Percentiles rank a stretch among this genome's conserved stretches.
These are phyloP conservation scores for Globisporangium orthogonon DNA, from an alignment of 352 stramenopile species.

Conservation along the genomic window DNA sequence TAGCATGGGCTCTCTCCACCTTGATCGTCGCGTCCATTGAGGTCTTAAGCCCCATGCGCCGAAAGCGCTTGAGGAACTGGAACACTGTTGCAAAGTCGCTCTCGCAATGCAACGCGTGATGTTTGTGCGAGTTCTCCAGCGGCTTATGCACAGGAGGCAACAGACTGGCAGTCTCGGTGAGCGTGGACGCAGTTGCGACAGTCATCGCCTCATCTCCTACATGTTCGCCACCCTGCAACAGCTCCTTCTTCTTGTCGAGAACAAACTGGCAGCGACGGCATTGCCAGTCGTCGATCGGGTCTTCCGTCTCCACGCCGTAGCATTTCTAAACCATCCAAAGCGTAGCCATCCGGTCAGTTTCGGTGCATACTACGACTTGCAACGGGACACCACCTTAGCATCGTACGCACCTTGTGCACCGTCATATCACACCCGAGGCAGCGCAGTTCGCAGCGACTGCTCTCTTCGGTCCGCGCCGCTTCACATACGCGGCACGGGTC, in stretches of 20 bases:
- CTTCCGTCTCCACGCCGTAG: constrained; percentile 41
- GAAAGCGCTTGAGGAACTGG: constrained; percentile 64
- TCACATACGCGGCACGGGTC: constrained; percentile 65
- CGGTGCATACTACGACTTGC: background rate
- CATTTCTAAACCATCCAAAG: constrained; percentile 24
- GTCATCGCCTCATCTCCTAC: background rate
- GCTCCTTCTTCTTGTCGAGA: constrained; percentile 26
- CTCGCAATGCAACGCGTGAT: constrained; percentile 31
- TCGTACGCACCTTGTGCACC: constrained; percentile 40
- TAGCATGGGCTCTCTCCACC: background rate
- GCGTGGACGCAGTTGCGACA: background rate
- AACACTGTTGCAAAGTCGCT: constrained; percentile 55
- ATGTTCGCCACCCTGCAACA: background rate
- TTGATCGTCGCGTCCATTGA: constrained; percentile 30
- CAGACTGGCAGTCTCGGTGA: constrained; percentile 1
- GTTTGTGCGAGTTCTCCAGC: constrained; percentile 20
- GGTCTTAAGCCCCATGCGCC: constrained; percentile 46
- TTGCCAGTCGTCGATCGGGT: constrained; percentile 38
- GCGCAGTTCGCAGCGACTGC: constrained; percentile 48
- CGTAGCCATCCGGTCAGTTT: background rate
- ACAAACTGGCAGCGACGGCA: constrained; percentile 54
- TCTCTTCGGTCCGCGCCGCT: constrained; percentile 38
- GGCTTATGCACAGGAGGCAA: constrained; percentile 31
- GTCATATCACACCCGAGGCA: constrained; percentile 62
- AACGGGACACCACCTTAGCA: background rate